A percentile compares a stretch with the other conserved stretches of the same genome.
These are phyloP conservation scores for Xylaria sp. DNA, from an alignment of 2,329 filamentous ascomycete genomes.

Conservation along the genomic window DNA sequence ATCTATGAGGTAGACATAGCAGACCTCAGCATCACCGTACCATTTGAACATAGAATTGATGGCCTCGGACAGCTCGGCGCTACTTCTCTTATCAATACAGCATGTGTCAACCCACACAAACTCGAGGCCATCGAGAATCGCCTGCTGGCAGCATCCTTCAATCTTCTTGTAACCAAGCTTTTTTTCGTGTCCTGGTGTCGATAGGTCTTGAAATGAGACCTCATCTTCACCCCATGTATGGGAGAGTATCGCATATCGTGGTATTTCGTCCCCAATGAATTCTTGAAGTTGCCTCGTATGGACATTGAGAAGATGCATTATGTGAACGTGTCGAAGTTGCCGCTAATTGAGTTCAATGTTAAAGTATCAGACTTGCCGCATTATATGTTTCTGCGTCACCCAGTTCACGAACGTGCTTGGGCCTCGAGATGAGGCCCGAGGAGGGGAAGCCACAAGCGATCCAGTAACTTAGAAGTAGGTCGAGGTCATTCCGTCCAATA, in stretches of 20 bases:
- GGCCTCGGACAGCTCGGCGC: not conserved
- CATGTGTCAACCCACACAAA: not conserved
- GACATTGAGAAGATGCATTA: slow-evolving; percentile 26
- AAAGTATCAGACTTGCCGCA: not conserved
- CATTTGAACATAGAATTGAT: slow-evolving; percentile 11
- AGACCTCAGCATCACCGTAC: not conserved
- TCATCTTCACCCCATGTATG: slow-evolving; percentile 2
- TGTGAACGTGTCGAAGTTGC: not conserved
- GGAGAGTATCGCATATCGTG: not conserved
- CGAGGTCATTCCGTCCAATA: too few species aligned
- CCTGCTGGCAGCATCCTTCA: not conserved
- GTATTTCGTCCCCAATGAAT: slow-evolving; percentile 4
- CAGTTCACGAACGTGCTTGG: not conserved
- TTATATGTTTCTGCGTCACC: not conserved
- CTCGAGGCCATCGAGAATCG: not conserved
- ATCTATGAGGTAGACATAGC: slow-evolving; percentile 17
- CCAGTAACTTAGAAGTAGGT: too few species aligned
- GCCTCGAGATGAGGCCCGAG: not conserved
- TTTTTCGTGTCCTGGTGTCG: not conserved
- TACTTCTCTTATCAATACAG: slow-evolving; percentile 2
- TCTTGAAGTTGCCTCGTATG: slow-evolving; percentile 22
- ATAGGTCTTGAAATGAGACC: not conserved
- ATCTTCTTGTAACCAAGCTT: not conserved
- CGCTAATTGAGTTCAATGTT: not conserved
- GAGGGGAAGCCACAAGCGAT: not conserved